Evolutionary conservation across 129 eudicot genomes (phyloP).

Genomic region (Tagetes erecta): DNA sequence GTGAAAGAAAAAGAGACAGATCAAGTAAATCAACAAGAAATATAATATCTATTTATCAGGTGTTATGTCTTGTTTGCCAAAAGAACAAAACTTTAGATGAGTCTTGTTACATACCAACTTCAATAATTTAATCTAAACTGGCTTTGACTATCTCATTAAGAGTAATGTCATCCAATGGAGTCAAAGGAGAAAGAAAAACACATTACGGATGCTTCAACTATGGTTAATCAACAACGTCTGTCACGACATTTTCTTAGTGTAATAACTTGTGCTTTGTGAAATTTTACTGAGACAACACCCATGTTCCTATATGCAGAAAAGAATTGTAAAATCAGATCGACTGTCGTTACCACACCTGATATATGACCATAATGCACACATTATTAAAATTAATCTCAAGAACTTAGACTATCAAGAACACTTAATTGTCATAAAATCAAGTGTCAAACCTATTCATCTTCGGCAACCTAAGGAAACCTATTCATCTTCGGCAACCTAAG

Average conservation of each 20-base stretch:
- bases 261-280: constrained; percentile 16
- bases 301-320: constrained; percentile 1
- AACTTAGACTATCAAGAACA: background rate
- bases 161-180: constrained; percentile 7
- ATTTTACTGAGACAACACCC: constrained; percentile 1
- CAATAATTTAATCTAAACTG: background rate
- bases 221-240: background rate
- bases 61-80: background rate
- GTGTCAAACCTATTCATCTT: background rate
- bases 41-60: background rate
- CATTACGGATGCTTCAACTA: background rate
- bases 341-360: background rate
- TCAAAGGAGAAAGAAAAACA: background rate
- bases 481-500: background rate
- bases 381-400: background rate
- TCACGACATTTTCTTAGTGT: background rate
- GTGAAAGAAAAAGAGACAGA: constrained; percentile 10
- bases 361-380: background rate
- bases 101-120: constrained; percentile 8
- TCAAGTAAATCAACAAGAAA: background rate
- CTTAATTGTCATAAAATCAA: background rate
- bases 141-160: background rate
- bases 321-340: background rate
- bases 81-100: background rate
- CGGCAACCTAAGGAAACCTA: background rate